Percentiles rank a stretch among this genome's conserved stretches.
Evolutionary conservation across 2,329 filamentous ascomycete genomes (phyloP).

Genomic region (Cercospora zeae-maydis): DNA sequence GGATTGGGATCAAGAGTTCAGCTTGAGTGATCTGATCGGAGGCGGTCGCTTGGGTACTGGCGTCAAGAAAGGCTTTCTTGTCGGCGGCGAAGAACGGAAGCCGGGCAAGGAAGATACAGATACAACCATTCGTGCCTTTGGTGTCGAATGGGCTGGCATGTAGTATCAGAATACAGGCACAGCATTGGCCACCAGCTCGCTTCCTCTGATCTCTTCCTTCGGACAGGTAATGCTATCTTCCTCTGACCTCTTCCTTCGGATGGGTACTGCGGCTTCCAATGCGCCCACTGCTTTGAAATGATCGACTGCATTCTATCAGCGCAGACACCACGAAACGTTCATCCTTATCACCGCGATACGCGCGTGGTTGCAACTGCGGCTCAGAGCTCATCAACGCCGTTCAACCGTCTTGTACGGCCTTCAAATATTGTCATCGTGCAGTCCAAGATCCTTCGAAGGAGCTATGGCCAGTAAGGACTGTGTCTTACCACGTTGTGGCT

Average conservation of each 20-base stretch:
- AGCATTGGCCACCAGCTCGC: background rate
- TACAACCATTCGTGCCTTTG: constrained; percentile 64
- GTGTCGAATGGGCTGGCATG: constrained; percentile 92
- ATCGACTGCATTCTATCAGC: background rate
- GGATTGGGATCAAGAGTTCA: constrained; percentile 83
- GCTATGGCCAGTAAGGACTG: background rate
- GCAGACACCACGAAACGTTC: background rate
- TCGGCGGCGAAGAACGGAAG: constrained; percentile 63
- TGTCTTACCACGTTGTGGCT: background rate
- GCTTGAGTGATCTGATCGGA: constrained; percentile 77
- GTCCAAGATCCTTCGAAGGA: background rate
- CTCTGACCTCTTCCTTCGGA: background rate
- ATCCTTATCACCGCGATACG: background rate
- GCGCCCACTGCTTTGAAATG: background rate
- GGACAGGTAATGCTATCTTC: background rate
- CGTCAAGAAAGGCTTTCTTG: constrained; percentile 91
- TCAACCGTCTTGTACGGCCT: background rate
- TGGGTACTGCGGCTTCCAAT: background rate
- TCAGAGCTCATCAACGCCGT: background rate
- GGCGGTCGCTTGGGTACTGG: constrained; percentile 86
- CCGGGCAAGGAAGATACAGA: constrained; percentile 30
- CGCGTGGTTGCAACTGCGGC: background rate
- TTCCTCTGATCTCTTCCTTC: background rate
- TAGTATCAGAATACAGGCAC: constrained; percentile 43
- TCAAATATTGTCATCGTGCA: background rate